Conservation (phyloP, 225 moss, liverwort and hornwort species). For the Polytrichum formosum region DNA sequence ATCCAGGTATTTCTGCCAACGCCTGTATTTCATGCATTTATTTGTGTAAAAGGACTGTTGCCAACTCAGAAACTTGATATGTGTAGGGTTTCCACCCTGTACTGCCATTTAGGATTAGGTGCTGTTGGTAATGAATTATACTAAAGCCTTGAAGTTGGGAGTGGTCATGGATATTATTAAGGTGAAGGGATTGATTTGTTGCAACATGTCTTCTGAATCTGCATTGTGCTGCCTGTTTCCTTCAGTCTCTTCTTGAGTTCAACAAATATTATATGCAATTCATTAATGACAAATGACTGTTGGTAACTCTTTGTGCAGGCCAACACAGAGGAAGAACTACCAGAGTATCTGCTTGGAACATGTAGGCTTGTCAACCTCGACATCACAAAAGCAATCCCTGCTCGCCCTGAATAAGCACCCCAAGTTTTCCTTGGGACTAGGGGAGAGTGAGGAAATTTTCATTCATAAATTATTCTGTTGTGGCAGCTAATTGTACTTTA, state of each 20-base stretch:
- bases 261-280: constrained; percentile 19
- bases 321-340: constrained; percentile 90
- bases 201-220: too few relatives aligned
- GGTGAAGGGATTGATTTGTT: too few relatives aligned
- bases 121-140: too few relatives aligned
- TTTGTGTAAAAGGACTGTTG: too few relatives aligned
- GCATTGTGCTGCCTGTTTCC: not conserved
- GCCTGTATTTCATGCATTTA: too few relatives aligned
- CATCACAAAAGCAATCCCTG: constrained; percentile 77
- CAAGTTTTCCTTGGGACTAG: not conserved
- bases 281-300: constrained; percentile 48
- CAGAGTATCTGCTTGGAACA: constrained; percentile 86
- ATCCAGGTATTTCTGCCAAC: constrained; percentile 53
- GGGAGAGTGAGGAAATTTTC: not conserved
- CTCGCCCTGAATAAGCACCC: constrained; percentile 41
- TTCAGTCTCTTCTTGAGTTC: too few relatives aligned
- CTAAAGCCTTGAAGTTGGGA: too few relatives aligned
- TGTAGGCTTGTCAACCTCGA: constrained; percentile 87
- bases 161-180: too few relatives aligned
- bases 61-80: too few relatives aligned
- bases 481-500: not conserved
- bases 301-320: constrained; percentile 45
- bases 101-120: too few relatives aligned
- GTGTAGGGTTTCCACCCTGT: too few relatives aligned
- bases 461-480: not conserved